Percentiles rank a stretch among this genome's conserved stretches.
Conservation (phyloP, 176 grass and related monocot species). For the Ensete ventricosum region DNA sequence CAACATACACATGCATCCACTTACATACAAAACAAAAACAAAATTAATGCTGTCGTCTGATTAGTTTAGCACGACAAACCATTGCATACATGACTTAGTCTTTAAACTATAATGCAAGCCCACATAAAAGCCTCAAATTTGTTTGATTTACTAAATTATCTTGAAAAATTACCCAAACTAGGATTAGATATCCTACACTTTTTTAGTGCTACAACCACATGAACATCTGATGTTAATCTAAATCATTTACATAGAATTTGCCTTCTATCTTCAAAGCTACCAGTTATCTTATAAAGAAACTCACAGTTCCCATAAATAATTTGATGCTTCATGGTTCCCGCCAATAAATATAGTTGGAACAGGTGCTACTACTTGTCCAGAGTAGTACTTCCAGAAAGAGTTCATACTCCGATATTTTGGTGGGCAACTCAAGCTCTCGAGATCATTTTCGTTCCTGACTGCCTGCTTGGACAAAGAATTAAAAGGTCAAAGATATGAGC, state of each 20-base stretch:
- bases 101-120: background rate
- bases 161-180: background rate
- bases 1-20: background rate
- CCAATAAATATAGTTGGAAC: constrained; percentile 85
- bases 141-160: background rate
- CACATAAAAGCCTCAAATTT: background rate
- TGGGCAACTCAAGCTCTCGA: constrained; percentile 46
- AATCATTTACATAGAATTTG: too few species aligned
- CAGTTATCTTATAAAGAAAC: constrained; percentile 10
- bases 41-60: background rate
- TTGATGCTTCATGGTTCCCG: constrained; percentile 92
- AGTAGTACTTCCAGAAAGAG: constrained; percentile 96
- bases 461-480: constrained; percentile 35
- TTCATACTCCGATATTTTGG: constrained; percentile 54
- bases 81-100: background rate
- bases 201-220: too few species aligned
- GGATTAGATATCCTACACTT: too few species aligned
- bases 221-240: background rate
- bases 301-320: constrained; percentile 96
- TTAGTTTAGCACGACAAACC: background rate
- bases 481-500: background rate
- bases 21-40: background rate
- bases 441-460: constrained; percentile 64
- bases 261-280: too few species aligned
- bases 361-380: constrained; percentile 65